Evolutionary conservation across 176 grass and related monocot species (phyloP).

Genomic region (Oryza officinalis): DNA sequence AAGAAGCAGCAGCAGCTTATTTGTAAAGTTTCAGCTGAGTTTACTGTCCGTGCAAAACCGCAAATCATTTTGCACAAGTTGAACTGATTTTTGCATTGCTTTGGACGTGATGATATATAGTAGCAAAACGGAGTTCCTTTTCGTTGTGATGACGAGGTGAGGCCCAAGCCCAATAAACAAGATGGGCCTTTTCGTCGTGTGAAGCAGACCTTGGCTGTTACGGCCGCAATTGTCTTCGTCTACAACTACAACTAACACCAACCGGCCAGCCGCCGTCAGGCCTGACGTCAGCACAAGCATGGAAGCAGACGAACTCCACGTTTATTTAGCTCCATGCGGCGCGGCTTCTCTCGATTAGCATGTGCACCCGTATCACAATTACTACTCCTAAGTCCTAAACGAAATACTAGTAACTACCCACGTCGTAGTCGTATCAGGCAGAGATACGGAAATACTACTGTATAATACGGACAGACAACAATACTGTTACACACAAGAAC

Average conservation of each 20-base stretch:
- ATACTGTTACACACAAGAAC: not conserved
- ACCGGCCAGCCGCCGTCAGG: not conserved
- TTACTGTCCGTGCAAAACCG: not conserved
- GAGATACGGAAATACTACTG: no score
- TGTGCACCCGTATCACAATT: no score
- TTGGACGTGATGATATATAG: no score
- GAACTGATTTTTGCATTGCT: not conserved
- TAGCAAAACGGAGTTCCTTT: no score
- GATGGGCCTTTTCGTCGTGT: not conserved
- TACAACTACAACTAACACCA: not conserved
- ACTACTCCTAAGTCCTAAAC: no score
- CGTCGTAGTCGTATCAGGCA: no score
- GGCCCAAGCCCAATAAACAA: not conserved
- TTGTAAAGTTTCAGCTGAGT: not conserved
- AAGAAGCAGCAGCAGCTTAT: not conserved
- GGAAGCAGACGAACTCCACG: not conserved
- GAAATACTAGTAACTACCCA: no score
- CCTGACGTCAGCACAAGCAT: not conserved
- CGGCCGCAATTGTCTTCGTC: not conserved
- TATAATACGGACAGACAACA: no score
- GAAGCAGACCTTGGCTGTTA: not conserved
- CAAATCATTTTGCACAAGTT: not conserved
- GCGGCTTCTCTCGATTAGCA: no score
- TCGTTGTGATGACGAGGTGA: not conserved
- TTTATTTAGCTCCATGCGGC: not conserved